Evolutionary conservation across 768 basidiomycete genomes (phyloP), one percentile per base, ranked within the genome.

Genomic region (Filobasidium wieringae): DNA sequence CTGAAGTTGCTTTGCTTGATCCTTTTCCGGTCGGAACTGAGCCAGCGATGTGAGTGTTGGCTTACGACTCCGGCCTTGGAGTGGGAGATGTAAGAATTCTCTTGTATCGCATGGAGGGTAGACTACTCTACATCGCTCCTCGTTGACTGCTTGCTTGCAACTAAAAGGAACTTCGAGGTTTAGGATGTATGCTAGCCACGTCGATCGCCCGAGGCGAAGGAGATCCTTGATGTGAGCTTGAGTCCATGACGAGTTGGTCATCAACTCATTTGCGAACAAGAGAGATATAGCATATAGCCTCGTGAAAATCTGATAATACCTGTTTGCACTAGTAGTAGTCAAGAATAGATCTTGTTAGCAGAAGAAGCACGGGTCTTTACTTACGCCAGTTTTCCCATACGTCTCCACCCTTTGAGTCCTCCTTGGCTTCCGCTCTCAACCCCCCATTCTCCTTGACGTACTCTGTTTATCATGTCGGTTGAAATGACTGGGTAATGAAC

Each of bases 21-120:
- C 87, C 71, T 99, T 99, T 76, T 99, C 95, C 1, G 95, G 95
- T 88, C 93, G 77, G 73, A 97, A 99, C 72, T 97, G 95, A 2
- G 92, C 90, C 1, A 97, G 76, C 61, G 89, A 91, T 30, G 97
- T 73, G 34, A 97, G 80, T 19, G 87, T 77, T 2, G 49, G 39
- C 40, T 36, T 47, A 3, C 7, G 11, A 9, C 29, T 12, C 2
- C 51, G 52, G 76, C 9, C 70, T 69, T 53, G 77, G 76, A 26
- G 86, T 73, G 69, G 64, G 83, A 85, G 33, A 69, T 72, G 11
- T 76, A 63, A 75, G 74, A 95, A 82, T 63, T 81, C 84, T 14
- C 78, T 78, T 0, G 87, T 91, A 64, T 93, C 88, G 68, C 95
- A 97, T 0, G 95, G 87, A 0, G 95, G 93, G 70, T 89, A 96